Evolutionary conservation across 2,329 filamentous ascomycete species (phyloP), one percentile per base, ranked within the genome.

Genomic region (Aplosporella prunicola): DNA sequence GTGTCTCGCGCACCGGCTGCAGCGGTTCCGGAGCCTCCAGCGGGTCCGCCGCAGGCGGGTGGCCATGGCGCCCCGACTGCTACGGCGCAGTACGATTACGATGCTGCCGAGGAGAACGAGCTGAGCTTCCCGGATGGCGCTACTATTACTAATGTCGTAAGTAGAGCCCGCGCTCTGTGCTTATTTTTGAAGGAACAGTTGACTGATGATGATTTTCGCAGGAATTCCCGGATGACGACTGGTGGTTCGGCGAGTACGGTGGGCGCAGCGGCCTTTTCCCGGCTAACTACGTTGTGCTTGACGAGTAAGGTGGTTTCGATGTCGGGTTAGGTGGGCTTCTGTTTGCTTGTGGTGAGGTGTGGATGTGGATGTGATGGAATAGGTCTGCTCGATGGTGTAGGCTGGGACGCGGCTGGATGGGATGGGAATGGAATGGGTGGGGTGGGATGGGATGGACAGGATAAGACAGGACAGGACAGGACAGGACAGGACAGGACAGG

Each of bases 191-290:
- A 10, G 10, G 17, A 5, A 28, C 5, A 17, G 2, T 14, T 20
- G 11, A 3, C 37, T 39, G 14, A 39, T 20, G 9, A 9, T 9
- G n/a, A n/a, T 39, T 9, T 28, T 31, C 27, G 14, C 49, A 82
- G 79, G 85, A 95, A 67, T 96, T 96, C 62, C 91, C 91, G 2
- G 91, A 96, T 52, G 89, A 96, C 47, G 91, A 98, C 57, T 98
- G 91, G 91, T 98, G 91, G 91, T 82, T 89, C 51, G 91, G 91
- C 41, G 78, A 83, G 52, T 93, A 82, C 60, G 71, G 78, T 17
- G 87, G 87, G 34, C 74, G 80, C 41, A 74, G 74, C 20, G 91
- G 91, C 44, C 71, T 98, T 30, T 98, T 98, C 75, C 65, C 65
- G 16, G 63, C 66, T 29, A 70, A 70, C 48, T 71, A 71, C 41